Conservation (phyloP, 495 filamentous ascomycete species). For the Xylaria sp. region DNA sequence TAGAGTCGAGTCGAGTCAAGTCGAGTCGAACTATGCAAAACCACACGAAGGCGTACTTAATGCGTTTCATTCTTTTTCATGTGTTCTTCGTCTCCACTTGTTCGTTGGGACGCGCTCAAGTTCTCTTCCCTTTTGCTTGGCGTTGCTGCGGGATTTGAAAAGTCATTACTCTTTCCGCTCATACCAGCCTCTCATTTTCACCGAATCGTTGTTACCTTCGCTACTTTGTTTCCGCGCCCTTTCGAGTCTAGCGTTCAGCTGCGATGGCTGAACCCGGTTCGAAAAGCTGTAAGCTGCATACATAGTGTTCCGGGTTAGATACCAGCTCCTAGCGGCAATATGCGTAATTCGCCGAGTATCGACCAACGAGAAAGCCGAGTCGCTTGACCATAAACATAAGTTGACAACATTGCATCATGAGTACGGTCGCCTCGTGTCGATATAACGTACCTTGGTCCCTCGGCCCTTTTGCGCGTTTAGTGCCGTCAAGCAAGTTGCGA, state of each 20-base stretch:
- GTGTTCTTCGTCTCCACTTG: not conserved
- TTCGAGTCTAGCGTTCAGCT: constrained; percentile 1
- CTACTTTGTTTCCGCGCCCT: not conserved
- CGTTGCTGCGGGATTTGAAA: constrained; percentile 6
- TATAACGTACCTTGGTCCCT: not conserved
- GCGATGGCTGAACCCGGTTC: not conserved
- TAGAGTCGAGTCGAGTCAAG: too few species aligned
- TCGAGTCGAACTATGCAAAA: constrained; percentile 7
- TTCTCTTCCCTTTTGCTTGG: not conserved
- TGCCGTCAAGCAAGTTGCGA: not conserved
- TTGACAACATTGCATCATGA: not conserved
- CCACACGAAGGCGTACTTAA: not conserved
- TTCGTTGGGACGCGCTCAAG: not conserved
- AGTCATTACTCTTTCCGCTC: not conserved
- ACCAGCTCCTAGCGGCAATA: not conserved
- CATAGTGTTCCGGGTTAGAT: not conserved
- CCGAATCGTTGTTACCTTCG: not conserved
- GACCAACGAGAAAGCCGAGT: not conserved
- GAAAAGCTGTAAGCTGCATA: not conserved
- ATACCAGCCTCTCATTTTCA: constrained; percentile 8
- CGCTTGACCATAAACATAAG: not conserved
- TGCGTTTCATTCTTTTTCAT: not conserved
- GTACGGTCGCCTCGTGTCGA: not conserved
- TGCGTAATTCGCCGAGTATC: not conserved
- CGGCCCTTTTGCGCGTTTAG: too few species aligned